Evolutionary conservation across 306 rosid species (phyloP).

Genomic region (Ammopiptanthus mongolicus): DNA sequence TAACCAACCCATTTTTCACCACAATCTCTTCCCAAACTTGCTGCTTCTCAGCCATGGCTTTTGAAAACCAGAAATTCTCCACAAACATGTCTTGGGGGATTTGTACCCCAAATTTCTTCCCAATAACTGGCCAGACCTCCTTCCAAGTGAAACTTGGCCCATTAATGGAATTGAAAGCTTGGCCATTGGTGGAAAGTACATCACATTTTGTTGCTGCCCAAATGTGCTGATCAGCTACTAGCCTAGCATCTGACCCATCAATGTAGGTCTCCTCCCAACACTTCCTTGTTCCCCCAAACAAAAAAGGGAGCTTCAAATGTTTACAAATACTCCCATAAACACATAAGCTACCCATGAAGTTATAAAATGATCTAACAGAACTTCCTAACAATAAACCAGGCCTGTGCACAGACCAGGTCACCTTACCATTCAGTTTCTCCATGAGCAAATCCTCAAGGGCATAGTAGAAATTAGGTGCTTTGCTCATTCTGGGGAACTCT

Average conservation of each 20-base stretch:
- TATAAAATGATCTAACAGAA: constrained; percentile 60
- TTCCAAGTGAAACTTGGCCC: constrained; percentile 79
- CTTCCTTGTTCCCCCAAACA: constrained; percentile 69
- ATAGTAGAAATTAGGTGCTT: constrained; percentile 57
- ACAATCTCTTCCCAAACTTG: constrained; percentile 79
- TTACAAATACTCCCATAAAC: constrained; percentile 82
- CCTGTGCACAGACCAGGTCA: constrained; percentile 73
- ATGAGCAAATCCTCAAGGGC: constrained; percentile 72
- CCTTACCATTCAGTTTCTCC: constrained; percentile 52
- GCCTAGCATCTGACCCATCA: constrained; percentile 83
- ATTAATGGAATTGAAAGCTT: constrained; percentile 66
- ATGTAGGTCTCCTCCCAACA: constrained; percentile 80
- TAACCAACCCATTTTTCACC: constrained; percentile 53
- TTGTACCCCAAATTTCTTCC: constrained; percentile 47
- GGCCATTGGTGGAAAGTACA: constrained; percentile 24
- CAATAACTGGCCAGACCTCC: constrained; percentile 70
- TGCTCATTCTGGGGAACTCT: constrained; percentile 47
- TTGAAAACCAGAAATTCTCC: constrained; percentile 50
- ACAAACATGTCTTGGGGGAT: constrained; percentile 41
- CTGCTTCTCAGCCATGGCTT: constrained; percentile 58
- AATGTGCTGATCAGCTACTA: constrained; percentile 84
- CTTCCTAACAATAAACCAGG: constrained; percentile 78
- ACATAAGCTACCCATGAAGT: constrained; percentile 73
- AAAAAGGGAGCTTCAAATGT: constrained; percentile 57
- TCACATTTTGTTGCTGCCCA: constrained; percentile 63